These are phyloP conservation scores for Lagenidium giganteum DNA, from an alignment of 352 stramenopile species.

Conservation along the genomic window DNA sequence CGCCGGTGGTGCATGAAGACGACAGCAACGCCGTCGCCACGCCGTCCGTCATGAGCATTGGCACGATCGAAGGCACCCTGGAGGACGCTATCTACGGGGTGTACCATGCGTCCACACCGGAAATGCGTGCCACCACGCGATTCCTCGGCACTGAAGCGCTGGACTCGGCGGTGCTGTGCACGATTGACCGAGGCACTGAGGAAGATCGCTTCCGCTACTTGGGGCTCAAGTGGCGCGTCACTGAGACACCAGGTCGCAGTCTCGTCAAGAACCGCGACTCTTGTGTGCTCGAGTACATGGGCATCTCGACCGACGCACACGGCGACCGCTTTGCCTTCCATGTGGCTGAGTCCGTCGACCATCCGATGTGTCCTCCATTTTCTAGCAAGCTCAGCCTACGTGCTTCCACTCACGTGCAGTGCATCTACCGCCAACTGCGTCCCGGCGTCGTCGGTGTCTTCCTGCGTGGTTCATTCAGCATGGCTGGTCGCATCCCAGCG, in stretches of 20 bases:
- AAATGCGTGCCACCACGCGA: conserved; percentile 17
- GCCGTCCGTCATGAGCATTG: conserved; percentile 11
- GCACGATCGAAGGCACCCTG: conserved; percentile 19
- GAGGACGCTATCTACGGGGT: conserved; percentile 22
- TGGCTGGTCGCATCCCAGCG: conserved; percentile 6
- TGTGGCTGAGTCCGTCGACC: conserved; percentile 12
- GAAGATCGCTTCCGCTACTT: conserved; percentile 15
- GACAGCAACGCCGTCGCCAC: no score
- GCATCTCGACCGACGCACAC: conserved; percentile 8
- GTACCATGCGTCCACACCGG: conserved; percentile 14
- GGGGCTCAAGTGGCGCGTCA: conserved; percentile 20
- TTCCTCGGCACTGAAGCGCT: conserved; percentile 17
- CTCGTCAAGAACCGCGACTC: conserved; percentile 18
- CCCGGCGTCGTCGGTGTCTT: conserved; percentile 5
- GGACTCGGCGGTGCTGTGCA: conserved; percentile 17
- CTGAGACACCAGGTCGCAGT: conserved; percentile 4
- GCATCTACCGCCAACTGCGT: conserved; percentile 12
- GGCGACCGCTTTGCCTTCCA: conserved; percentile 19
- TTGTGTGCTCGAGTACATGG: conserved; percentile 20
- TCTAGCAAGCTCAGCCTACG: no score
- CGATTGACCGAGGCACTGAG: conserved; percentile 12
- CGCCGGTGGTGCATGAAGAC: no score
- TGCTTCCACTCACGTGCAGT: conserved; percentile 1
- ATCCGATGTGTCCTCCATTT: conserved; percentile 16
- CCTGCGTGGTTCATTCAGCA: conserved; percentile 13